Base-by-base conservation (phyloP, 805 yeast genomes). In the Nakazawaea pomicola region DNA sequence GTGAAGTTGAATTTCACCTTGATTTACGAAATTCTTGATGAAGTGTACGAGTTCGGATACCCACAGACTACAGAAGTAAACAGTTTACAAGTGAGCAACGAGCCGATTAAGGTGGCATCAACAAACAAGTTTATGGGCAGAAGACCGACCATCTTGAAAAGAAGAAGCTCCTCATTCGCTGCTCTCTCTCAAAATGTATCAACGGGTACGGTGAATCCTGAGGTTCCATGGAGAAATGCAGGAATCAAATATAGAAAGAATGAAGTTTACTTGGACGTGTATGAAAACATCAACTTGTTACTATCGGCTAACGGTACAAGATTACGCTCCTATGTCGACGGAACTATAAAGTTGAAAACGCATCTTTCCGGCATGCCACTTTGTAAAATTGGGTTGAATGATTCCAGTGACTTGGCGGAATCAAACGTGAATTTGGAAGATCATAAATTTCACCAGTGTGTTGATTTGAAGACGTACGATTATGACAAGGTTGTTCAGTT, bases 371-470 rank as follows among this genome's bases (percentile, higher is more conserved):
- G 96, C 3, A 76, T 79, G 74, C 96, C 97, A 0, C 72, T 72
- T 18, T 90, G 96, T 57, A 75, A 79, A 36, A 80, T 90, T 56
- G 95, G 91, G 0, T 68, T 91, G 36, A 78, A 80, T 46, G 89
- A 83, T 46, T 16, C 19, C 10, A 52, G 47, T 32, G 59, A 55
- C 19, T n/a, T 12, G 15, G 16, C 24, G 33, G 31, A 30, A 40
- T 9, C 32, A 15, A 62, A 70, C 27, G 84, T 80, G 4, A 53
- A 69, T 0, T 62, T 89, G 9, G 86, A 83, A 50, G 95, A 88
- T 57, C 80, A 85, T 51, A 86, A 83, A 48, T 83, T 88, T 61
- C 96, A 88, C 60, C 91, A 86, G 52, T 85, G 95, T 59, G 96
- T 88, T 19, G 78, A 81, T 46, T 65, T 87, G 42, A 75, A 76